Conservation (phyloP, 78 protist species). For the Protostelium mycophagum region DNA sequence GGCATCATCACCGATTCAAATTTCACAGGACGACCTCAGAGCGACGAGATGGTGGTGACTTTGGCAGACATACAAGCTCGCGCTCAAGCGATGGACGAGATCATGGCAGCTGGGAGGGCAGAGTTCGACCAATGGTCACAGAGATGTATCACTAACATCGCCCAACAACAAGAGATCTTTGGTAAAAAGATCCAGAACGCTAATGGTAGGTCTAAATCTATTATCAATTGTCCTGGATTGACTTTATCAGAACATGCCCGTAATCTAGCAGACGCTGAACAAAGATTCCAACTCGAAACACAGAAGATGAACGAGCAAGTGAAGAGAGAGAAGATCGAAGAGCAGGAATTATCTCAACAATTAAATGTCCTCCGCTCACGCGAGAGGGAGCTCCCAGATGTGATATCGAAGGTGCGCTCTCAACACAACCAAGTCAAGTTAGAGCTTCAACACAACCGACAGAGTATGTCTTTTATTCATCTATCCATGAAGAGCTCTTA, state of each 20-base stretch:
- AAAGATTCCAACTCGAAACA: neutral
- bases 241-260: neutral
- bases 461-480: neutral
- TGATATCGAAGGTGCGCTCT: neutral
- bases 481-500: neutral
- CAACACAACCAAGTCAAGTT: neutral
- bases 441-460: neutral
- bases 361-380: neutral
- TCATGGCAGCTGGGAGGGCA: neutral
- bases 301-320: neutral
- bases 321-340: neutral
- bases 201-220: neutral
- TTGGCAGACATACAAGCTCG: neutral
- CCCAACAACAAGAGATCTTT: neutral
- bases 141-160: neutral
- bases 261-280: neutral
- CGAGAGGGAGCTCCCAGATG: neutral
- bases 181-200: neutral
- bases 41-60: neutral
- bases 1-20: too few species aligned
- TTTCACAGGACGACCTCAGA: too few species aligned
- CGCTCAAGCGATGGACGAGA: neutral
- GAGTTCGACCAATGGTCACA: neutral
- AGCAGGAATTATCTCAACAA: neutral
- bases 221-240: neutral